Conservation (phyloP, 768 basidiomycete genomes). For the Lactarius trivialis region DNA sequence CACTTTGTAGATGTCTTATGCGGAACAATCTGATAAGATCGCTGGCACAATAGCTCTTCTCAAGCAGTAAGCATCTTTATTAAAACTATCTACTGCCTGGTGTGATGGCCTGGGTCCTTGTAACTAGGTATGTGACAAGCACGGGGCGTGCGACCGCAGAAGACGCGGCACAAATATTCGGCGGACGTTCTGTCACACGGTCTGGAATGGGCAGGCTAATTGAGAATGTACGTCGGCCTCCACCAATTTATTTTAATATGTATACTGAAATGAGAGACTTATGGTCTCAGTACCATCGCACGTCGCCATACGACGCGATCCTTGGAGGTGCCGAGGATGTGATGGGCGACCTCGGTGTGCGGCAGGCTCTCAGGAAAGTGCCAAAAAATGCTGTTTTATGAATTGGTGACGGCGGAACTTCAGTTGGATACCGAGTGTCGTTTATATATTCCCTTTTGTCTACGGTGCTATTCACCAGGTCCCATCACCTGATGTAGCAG, state of each 20-base stretch:
- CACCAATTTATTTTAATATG: not conserved
- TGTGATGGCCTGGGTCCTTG: constrained; percentile 9
- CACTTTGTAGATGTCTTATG: constrained; percentile 67
- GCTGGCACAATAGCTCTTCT: constrained; percentile 86
- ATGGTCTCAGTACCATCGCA: constrained; percentile 63
- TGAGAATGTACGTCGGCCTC: constrained; percentile 50
- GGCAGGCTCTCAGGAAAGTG: constrained; percentile 68
- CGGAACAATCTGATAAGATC: constrained; percentile 74
- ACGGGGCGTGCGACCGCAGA: constrained; percentile 60
- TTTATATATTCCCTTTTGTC: not conserved
- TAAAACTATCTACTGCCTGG: not conserved
- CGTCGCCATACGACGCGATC: constrained; percentile 78
- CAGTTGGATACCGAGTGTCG: not conserved
- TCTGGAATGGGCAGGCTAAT: constrained; percentile 83
- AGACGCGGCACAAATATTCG: constrained; percentile 83
- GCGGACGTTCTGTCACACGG: constrained; percentile 79
- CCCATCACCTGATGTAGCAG: too few species aligned
- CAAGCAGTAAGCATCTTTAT: constrained; percentile 59
- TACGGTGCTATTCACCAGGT: not conserved
- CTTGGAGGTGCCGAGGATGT: constrained; percentile 78
- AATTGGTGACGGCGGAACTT: constrained; percentile 3
- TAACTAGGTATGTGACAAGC: constrained; percentile 59
- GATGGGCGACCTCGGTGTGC: constrained; percentile 64
- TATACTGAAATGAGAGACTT: not conserved
- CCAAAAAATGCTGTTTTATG: constrained; percentile 44